Evolutionary conservation across 441 rosid species (phyloP), one percentile per base, ranked within the genome.

Genomic region (Bocquillonia castaneifolia): DNA sequence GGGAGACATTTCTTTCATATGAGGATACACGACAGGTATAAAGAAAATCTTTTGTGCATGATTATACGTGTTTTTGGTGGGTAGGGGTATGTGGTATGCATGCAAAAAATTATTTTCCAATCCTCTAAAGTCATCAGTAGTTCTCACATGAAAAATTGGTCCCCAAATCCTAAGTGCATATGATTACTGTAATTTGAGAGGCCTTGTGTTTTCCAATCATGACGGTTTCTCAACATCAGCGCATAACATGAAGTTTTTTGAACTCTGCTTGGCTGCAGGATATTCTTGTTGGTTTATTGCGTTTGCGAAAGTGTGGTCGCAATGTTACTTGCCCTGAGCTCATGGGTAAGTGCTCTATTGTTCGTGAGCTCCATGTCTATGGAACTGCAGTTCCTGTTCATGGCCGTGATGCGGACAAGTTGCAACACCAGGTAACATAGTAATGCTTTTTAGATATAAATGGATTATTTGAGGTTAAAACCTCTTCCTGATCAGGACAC

Each of bases 321-420:
- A 94, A 94, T 60, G 90, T 86, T 68, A 86, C 91, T 36, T 92
- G 98, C 78, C 97, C 94, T 54, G 98, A 94, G 80, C 92, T 94
- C 39, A 82, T 70, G 63, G 96, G 98, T 58, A 90, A 82, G 75
- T 90, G 98, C 72, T 94, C 99, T 9, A 84, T 94, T 69, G 92
- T 94, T 44, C 98, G 99, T 28, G 99, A 94, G 81, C 99, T 94
- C 80, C 99, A 94, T 74, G 96, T 94, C 17, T 90, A 92, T 74
- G 99, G 99, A 78, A 92, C 99, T 66, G 98, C 99, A 61, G 99
- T 94, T 73, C 98, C 99, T 25, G 98, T 94, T 72, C 99, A 94
- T 67, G 98, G 96, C 59, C 89, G 98, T 54, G 95, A 94, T 6
- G 86, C 93, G 51, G 98, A 92, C 74, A 92, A 92, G 78, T 80